Evolutionary conservation across 2,329 filamentous ascomycete species (phyloP).

Genomic region (Ophiostoma himal-ulmi): DNA sequence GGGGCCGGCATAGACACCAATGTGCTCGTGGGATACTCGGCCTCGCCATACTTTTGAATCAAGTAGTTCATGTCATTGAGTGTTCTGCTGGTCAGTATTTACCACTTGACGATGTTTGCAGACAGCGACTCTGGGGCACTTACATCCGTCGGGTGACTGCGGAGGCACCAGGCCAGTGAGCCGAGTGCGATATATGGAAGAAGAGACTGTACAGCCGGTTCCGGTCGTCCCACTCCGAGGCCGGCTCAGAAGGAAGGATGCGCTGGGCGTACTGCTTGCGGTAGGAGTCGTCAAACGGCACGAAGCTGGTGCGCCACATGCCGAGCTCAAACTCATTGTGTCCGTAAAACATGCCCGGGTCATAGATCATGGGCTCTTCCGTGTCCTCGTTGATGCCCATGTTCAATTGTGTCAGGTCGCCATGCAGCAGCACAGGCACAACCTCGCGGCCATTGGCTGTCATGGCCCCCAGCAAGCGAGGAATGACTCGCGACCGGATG

Average conservation of each 20-base stretch:
- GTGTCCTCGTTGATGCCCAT: background rate
- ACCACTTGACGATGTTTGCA: too few relatives aligned
- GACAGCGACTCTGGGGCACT: too few relatives aligned
- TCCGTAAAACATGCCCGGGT: background rate
- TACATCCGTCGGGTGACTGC: background rate
- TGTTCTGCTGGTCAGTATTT: background rate
- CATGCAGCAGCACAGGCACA: background rate
- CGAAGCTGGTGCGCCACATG: background rate
- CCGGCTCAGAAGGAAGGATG: background rate
- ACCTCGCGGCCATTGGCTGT: background rate
- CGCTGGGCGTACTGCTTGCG: background rate
- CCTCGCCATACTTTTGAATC: background rate
- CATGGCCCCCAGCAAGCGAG: background rate
- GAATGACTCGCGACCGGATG: background rate
- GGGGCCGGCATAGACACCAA: background rate
- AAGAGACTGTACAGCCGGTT: background rate
- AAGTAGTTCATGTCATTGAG: background rate
- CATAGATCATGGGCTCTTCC: background rate
- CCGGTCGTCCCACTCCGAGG: background rate
- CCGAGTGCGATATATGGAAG: background rate
- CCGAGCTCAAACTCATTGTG: background rate
- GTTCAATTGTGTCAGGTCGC: background rate
- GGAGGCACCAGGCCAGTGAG: background rate
- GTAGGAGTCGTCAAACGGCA: background rate
- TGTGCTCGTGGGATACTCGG: background rate